Conservation (phyloP, 306 rosid genomes). For the Ceratonia siliqua region DNA sequence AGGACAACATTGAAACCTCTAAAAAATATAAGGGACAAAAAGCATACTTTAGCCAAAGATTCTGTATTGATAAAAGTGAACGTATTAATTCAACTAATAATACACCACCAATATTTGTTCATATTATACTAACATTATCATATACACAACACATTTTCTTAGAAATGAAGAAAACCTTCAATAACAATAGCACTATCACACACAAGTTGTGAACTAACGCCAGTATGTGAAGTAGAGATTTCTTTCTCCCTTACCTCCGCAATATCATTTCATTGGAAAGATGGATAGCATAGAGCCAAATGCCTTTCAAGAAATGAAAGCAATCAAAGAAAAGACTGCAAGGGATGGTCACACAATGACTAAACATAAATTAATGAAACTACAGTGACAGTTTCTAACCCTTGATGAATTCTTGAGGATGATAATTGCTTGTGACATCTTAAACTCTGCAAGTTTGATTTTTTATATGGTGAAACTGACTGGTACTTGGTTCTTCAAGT, state of each 20-base stretch:
- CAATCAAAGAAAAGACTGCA: not conserved
- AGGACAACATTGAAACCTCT: too few relatives aligned
- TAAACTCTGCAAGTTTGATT: constrained; percentile 8
- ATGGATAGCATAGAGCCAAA: not conserved
- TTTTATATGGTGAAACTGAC: not conserved
- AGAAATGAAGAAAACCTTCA: too few relatives aligned
- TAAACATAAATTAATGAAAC: not conserved
- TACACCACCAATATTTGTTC: too few relatives aligned
- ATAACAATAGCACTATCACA: too few relatives aligned
- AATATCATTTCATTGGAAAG: not conserved
- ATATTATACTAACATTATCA: too few relatives aligned
- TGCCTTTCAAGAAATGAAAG: not conserved
- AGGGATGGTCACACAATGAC: not conserved
- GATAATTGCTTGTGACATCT: constrained; percentile 8
- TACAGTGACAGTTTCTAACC: not conserved
- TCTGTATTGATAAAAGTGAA: too few relatives aligned
- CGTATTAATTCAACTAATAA: too few relatives aligned
- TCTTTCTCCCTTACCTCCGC: not conserved
- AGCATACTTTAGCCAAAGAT: too few relatives aligned
- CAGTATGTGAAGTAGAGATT: not conserved
- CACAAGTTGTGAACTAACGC: not conserved
- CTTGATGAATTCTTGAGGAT: not conserved
- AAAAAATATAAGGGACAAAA: too few relatives aligned
- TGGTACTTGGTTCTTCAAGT: constrained; percentile 24
- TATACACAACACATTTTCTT: too few relatives aligned